Evolutionary conservation across 2,329 filamentous ascomycete genomes (phyloP), one percentile per base, ranked within the genome.

Genomic region (Leptographium radiaticola): DNA sequence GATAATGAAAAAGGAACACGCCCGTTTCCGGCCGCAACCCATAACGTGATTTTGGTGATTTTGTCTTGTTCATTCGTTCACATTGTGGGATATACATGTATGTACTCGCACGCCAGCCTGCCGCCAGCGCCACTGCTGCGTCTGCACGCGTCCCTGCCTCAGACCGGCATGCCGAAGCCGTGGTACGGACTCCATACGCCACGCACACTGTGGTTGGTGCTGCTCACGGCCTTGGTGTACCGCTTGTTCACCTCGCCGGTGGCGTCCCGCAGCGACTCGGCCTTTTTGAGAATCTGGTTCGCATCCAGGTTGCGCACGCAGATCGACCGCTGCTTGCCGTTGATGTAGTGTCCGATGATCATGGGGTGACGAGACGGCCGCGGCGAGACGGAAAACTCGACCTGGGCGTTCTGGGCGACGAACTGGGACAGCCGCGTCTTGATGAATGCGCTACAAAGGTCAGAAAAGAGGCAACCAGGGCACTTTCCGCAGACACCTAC

Each of bases 301-400:
- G 83, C 80, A 61, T 89, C 83, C 65, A 96, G 69, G 63, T 95
- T 97, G 62, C 86, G 81, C 55, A 97, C 89, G 68, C 90, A 96
- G 52, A 97, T 81, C 11, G 88, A 79, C 68, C 93, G 93, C 58
- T 86, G 77, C 33, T 82, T 78, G 58, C 91, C 90, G 68, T 96
- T 97, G 75, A 97, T 88, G 71, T 95, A 98, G 69, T 88, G 80
- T 55, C 89, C 93, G 62, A 85, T 82, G 63, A 98, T 81, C 58
- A 95, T 81, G 40, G 93, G 93, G 70, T 97, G 91, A 66, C 86
- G 86, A 62, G 83, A 76, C n/a, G 90, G 91, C 61, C 90, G 84
- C 18, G 91, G 93, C 42, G 90, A 94, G 56, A 98, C 82, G 64
- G 81, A 82, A 71, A 98, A 88, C 72, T 97, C 90, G 75, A 97